Conservation (phyloP, 1,139 yeast species). For the Blastobotrys capitulatus region DNA sequence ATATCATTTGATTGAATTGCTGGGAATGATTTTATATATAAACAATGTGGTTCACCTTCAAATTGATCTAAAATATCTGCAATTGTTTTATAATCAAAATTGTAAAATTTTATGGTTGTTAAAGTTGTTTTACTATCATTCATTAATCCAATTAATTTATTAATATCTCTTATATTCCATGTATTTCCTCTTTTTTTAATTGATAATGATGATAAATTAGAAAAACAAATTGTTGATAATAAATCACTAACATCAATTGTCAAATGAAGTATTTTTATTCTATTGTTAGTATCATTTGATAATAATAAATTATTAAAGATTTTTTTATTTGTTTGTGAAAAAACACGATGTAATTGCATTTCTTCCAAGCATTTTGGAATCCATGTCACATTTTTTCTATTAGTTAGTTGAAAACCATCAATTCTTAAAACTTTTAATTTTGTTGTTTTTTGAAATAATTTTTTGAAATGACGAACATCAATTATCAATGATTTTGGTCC, state of each 20-base stretch:
- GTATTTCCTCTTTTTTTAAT: too few relatives aligned
- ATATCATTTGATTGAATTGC: not conserved
- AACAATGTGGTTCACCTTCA: not conserved
- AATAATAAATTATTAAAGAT: too few relatives aligned
- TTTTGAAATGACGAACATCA: not conserved
- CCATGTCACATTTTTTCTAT: not conserved
- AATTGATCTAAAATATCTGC: not conserved
- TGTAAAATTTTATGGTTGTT: not conserved
- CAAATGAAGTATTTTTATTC: too few relatives aligned
- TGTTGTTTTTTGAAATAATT: not conserved
- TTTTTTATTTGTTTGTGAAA: too few relatives aligned
- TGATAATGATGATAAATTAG: too few relatives aligned
- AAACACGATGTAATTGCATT: too few relatives aligned
- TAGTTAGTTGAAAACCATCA: not conserved
- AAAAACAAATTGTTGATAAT: too few relatives aligned
- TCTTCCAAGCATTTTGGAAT: not conserved
- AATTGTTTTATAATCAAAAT: not conserved
- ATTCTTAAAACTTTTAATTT: not conserved
- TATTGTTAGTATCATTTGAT: too few relatives aligned
- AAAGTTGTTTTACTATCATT: too few relatives aligned
- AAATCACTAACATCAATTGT: too few relatives aligned
- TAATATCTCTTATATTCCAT: too few relatives aligned
- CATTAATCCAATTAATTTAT: too few relatives aligned
- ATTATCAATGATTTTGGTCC: not conserved
- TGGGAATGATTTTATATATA: not conserved